Conservation (phyloP, 768 basidiomycete genomes). For the Clavaria fumosa region DNA sequence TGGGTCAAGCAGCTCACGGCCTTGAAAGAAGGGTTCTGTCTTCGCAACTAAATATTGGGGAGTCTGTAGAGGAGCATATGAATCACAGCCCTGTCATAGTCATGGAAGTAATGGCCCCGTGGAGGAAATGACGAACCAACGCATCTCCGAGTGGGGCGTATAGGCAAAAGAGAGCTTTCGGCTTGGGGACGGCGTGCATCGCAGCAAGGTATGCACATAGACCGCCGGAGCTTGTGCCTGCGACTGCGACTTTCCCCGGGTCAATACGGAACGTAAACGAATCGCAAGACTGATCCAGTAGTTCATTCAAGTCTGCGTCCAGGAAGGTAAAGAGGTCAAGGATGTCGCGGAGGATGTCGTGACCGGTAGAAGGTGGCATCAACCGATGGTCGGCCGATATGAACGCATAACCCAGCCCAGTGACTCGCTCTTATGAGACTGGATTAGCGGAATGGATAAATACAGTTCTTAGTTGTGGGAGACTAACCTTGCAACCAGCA, state of each 20-base stretch:
- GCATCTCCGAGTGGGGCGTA: slow-evolving; percentile 51
- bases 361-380: slow-evolving; percentile 36
- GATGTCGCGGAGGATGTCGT: slow-evolving; percentile 43
- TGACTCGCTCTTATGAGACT: slow-evolving; percentile 27
- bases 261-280: slow-evolving; percentile 34
- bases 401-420: slow-evolving; percentile 33
- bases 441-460: slow-evolving; percentile 10
- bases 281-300: not conserved
- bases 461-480: not conserved
- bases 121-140: slow-evolving; percentile 23
- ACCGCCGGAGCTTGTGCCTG: slow-evolving; percentile 46
- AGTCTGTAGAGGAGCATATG: no score
- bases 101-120: no score
- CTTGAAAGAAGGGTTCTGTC: slow-evolving; percentile 33
- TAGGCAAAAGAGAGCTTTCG: slow-evolving; percentile 37
- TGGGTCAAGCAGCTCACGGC: slow-evolving; percentile 39
- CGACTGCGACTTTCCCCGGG: slow-evolving; percentile 28
- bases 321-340: slow-evolving; percentile 39
- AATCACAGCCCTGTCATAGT: no score
- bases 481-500: slow-evolving; percentile 41
- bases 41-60: slow-evolving; percentile 37
- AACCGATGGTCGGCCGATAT: slow-evolving; percentile 51
- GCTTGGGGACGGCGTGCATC: slow-evolving; percentile 32
- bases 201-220: slow-evolving; percentile 49
- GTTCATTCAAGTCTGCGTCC: not conserved